These are phyloP conservation scores for Vaccinium vitisidaea DNA, from an alignment of 148 eudicot genomes.

Conservation along the genomic window DNA sequence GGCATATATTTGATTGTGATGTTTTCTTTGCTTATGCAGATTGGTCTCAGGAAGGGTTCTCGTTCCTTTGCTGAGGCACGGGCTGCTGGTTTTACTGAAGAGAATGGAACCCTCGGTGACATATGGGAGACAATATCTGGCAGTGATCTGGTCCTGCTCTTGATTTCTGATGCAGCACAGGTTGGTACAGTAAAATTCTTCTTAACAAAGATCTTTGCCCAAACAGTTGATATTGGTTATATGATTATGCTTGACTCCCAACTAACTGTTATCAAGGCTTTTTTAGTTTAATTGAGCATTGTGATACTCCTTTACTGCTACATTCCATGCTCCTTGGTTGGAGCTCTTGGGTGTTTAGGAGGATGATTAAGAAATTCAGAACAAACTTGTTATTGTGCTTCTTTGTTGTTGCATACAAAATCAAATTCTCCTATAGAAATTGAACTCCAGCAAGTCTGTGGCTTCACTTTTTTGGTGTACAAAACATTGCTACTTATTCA, in stretches of 20 bases:
- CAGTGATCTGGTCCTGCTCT: conserved; percentile 89
- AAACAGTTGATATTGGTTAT: not conserved
- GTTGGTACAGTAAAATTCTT: conserved; percentile 28
- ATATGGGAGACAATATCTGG: conserved; percentile 79
- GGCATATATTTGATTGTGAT: not conserved
- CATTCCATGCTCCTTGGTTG: not conserved
- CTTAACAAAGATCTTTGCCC: not conserved
- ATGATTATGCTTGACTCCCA: not conserved
- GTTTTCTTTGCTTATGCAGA: conserved; percentile 36
- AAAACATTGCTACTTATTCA: not conserved
- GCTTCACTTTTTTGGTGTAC: not conserved
- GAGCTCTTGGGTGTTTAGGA: not conserved
- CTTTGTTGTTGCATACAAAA: not conserved
- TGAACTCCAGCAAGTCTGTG: not conserved
- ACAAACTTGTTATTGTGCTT: not conserved
- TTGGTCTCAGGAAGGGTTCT: conserved; percentile 96
- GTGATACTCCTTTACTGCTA: not conserved
- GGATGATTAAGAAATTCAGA: not conserved
- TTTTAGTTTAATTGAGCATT: not conserved
- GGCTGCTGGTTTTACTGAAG: conserved; percentile 89
- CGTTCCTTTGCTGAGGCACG: conserved; percentile 89
- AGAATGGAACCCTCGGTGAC: conserved; percentile 88
- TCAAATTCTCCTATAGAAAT: not conserved
- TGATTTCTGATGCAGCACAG: conserved; percentile 98
- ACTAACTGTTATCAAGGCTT: not conserved